Percentiles rank a stretch among this genome's conserved stretches.
Conservation (phyloP, 2,329 filamentous ascomycete genomes). For the Cytospora leucostoma region DNA sequence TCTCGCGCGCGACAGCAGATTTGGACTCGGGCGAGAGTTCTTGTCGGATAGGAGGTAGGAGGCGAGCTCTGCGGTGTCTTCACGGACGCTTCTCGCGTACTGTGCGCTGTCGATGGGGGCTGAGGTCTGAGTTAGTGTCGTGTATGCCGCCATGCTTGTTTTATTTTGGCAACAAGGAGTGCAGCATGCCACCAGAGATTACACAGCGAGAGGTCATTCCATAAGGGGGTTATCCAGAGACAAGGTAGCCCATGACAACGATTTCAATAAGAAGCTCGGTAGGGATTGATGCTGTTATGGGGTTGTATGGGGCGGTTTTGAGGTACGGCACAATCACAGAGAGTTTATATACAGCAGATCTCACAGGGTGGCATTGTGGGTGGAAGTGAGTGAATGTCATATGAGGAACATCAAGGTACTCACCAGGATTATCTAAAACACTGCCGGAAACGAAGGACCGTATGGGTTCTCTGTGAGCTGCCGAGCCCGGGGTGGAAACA, state of each 20-base stretch:
- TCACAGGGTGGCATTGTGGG: not conserved
- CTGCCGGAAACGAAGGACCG: slow-evolving; percentile 72
- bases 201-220: not conserved
- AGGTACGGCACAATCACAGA: not conserved
- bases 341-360: not conserved
- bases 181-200: not conserved
- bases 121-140: slow-evolving; percentile 33
- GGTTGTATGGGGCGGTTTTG: not conserved
- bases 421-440: slow-evolving; percentile 60
- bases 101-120: slow-evolving; percentile 67
- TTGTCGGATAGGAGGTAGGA: slow-evolving; percentile 75
- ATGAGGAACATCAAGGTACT: slow-evolving; percentile 22
- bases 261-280: not conserved
- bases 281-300: not conserved
- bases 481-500: slow-evolving; percentile 46
- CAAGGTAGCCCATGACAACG: not conserved
- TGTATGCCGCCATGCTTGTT: slow-evolving; percentile 1
- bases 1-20: slow-evolving; percentile 47
- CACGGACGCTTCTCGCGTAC: slow-evolving; percentile 76
- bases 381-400: slow-evolving; percentile 8
- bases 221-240: not conserved
- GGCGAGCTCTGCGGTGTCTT: slow-evolving; percentile 85
- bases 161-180: not conserved
- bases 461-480: slow-evolving; percentile 62
- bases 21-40: slow-evolving; percentile 45